Percentiles rank a stretch among this genome's conserved stretches.
Evolutionary conservation across 352 stramenopile species (phyloP).

Genomic region (Globisporangium rhizosaccharum): DNA sequence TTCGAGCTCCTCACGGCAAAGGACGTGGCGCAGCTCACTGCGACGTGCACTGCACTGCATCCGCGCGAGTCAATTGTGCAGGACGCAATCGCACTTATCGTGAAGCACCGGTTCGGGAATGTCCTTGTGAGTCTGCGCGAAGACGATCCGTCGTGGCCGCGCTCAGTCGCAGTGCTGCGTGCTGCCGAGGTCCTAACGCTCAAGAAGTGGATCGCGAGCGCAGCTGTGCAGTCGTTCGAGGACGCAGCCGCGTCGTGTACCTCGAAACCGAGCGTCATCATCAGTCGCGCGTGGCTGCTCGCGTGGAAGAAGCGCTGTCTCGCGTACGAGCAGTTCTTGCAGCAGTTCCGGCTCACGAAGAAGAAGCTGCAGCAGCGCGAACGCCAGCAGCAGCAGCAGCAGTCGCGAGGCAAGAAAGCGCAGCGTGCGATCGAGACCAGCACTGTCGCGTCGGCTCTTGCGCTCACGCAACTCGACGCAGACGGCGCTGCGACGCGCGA

Average conservation of each 20-base stretch:
- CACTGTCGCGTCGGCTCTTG: background rate
- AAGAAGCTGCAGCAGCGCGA: slow-evolving; percentile 54
- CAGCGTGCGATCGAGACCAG: slow-evolving; percentile 12
- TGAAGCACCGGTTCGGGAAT: slow-evolving; percentile 50
- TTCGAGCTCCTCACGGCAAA: slow-evolving; percentile 54
- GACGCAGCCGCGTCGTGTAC: slow-evolving; percentile 23
- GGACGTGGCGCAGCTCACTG: slow-evolving; percentile 45
- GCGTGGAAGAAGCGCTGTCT: slow-evolving; percentile 72
- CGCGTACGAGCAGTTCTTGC: slow-evolving; percentile 63
- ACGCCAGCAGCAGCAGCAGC: slow-evolving; percentile 20
- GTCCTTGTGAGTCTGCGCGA: slow-evolving; percentile 47
- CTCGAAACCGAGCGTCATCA: slow-evolving; percentile 36
- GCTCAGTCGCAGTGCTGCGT: slow-evolving; percentile 46
- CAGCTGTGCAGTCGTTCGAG: slow-evolving; percentile 31
- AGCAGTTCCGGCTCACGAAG: slow-evolving; percentile 67
- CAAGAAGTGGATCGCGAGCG: slow-evolving; percentile 43
- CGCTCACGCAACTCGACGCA: slow-evolving; percentile 16
- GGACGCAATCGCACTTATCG: slow-evolving; percentile 47
- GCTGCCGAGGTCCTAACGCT: slow-evolving; percentile 59
- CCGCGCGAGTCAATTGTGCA: slow-evolving; percentile 31
- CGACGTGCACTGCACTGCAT: slow-evolving; percentile 38
- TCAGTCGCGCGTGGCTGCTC: slow-evolving; percentile 71
- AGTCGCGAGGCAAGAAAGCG: background rate
- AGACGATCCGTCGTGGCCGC: slow-evolving; percentile 51
- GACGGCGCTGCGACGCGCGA: slow-evolving; percentile 24